Conservation (phyloP, 495 filamentous ascomycete genomes). For the Neurospora sp. region DNA sequence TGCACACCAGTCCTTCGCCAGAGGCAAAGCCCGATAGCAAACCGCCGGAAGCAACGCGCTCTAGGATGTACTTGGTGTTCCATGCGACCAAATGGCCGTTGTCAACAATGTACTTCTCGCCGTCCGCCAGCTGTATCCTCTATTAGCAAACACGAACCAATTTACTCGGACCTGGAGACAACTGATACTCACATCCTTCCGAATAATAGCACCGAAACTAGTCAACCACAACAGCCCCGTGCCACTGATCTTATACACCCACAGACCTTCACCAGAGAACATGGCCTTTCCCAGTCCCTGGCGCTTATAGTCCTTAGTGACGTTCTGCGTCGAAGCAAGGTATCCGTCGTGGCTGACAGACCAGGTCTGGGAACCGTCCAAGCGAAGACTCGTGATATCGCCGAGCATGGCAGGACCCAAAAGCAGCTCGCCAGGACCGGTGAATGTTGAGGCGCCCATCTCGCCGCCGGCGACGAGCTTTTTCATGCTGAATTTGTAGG, state of each 20-base stretch:
- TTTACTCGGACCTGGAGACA: not conserved
- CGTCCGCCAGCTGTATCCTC: slow-evolving; percentile 49
- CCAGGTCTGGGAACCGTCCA: slow-evolving; percentile 64
- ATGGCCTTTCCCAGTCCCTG: slow-evolving; percentile 86
- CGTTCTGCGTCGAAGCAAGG: slow-evolving; percentile 64
- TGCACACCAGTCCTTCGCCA: slow-evolving; percentile 85
- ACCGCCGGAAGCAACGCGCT: slow-evolving; percentile 81
- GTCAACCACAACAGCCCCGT: slow-evolving; percentile 76
- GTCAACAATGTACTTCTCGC: slow-evolving; percentile 84
- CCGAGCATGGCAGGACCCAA: slow-evolving; percentile 72
- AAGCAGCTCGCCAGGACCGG: slow-evolving; percentile 83
- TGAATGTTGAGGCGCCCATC: slow-evolving; percentile 69
- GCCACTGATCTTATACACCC: slow-evolving; percentile 79
- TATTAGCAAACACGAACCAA: not conserved
- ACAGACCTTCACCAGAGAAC: slow-evolving; percentile 88
- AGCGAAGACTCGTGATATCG: slow-evolving; percentile 71
- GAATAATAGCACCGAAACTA: slow-evolving; percentile 88
- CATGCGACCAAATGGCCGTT: slow-evolving; percentile 95
- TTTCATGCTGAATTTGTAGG: slow-evolving; percentile 70
- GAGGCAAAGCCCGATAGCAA: slow-evolving; percentile 70
- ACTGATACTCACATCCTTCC: slow-evolving; percentile 71
- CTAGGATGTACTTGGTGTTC: slow-evolving; percentile 89
- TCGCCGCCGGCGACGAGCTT: slow-evolving; percentile 77
- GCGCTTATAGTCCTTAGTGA: slow-evolving; percentile 73
- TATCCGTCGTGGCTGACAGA: slow-evolving; percentile 73